Evolutionary conservation across 108 stramenopile genomes (phyloP).

Genomic region (Cyclotella atomus): DNA sequence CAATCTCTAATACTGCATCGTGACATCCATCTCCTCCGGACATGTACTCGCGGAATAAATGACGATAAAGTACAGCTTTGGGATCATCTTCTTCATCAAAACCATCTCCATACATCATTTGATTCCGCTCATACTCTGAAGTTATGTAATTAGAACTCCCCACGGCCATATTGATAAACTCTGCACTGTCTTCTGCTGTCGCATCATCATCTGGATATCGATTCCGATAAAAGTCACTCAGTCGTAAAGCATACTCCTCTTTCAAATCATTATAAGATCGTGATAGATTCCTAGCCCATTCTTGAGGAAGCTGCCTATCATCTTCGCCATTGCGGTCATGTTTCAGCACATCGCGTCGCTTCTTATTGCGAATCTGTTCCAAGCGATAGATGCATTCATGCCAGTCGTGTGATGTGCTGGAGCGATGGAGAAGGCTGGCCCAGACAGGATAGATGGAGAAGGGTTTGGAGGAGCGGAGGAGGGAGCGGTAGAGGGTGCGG

Average conservation of each 20-base stretch:
- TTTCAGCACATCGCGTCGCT: background rate
- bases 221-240: slow-evolving; percentile 2
- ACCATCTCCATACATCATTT: slow-evolving; percentile 13
- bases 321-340: background rate
- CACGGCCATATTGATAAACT: slow-evolving; percentile 11
- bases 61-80: slow-evolving; percentile 61
- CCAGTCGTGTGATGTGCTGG: slow-evolving; percentile 67
- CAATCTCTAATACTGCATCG: slow-evolving; percentile 43
- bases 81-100: slow-evolving; percentile 28
- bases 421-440: slow-evolving; percentile 66
- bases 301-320: slow-evolving; percentile 9
- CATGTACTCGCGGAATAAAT: slow-evolving; percentile 58
- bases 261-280: slow-evolving; percentile 39
- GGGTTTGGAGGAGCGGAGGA: slow-evolving; percentile 31
- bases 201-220: background rate
- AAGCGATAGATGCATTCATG: slow-evolving; percentile 33
- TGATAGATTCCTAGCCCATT: slow-evolving; percentile 46
- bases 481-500: slow-evolving; percentile 4
- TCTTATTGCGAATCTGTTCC: background rate
- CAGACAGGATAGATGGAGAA: slow-evolving; percentile 68
- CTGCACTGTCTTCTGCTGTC: background rate
- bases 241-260: slow-evolving; percentile 27
- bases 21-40: slow-evolving; percentile 26
- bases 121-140: background rate
- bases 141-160: slow-evolving; percentile 39